Conservation (phyloP, 2,329 filamentous ascomycete genomes). For the Colletotrichum trifolii region DNA sequence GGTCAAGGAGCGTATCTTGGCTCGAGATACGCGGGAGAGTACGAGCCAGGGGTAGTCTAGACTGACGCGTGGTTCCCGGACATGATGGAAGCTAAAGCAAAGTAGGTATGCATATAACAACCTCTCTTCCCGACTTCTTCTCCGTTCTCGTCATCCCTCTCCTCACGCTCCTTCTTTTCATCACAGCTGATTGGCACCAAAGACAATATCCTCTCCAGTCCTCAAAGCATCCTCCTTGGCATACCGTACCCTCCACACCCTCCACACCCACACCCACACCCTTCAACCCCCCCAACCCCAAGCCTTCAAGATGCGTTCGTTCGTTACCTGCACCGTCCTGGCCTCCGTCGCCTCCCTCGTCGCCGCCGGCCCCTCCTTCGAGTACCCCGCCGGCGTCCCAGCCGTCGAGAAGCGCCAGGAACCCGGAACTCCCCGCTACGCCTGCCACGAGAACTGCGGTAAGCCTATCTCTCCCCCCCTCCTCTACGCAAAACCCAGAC, state of each 20-base stretch:
- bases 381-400: constrained; percentile 29
- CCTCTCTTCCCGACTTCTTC: neutral
- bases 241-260: neutral
- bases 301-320: constrained; percentile 33
- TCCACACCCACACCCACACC: neutral
- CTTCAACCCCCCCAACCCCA: neutral
- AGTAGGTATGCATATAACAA: constrained; percentile 24
- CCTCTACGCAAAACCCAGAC: too few relatives aligned
- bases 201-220: constrained; percentile 26
- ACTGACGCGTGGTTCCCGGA: constrained; percentile 15
- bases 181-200: constrained; percentile 21
- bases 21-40: neutral
- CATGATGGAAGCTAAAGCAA: neutral
- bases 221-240: constrained; percentile 17
- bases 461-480: constrained; percentile 31
- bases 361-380: constrained; percentile 24
- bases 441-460: constrained; percentile 61
- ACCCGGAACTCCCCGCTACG: constrained; percentile 55
- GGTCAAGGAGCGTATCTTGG: neutral
- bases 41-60: neutral
- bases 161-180: constrained; percentile 27
- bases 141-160: neutral
- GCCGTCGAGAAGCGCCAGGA: constrained; percentile 53
- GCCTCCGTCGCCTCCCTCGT: constrained; percentile 30
- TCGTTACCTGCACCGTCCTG: constrained; percentile 33